These are phyloP conservation scores for Botrytis porri DNA, from an alignment of 2,329 filamentous ascomycete genomes.

Conservation along the genomic window DNA sequence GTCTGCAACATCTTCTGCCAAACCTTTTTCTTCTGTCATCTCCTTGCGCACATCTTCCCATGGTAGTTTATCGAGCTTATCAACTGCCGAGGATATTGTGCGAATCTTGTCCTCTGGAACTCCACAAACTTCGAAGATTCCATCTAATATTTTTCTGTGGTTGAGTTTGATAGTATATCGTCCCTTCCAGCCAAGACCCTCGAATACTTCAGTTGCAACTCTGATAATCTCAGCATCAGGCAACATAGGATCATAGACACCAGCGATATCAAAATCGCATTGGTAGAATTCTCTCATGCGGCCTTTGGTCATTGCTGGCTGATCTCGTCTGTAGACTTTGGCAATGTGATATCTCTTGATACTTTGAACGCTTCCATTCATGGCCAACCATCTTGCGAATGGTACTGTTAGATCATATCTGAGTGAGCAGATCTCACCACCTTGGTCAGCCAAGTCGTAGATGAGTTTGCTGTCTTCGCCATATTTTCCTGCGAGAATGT, in stretches of 20 bases:
- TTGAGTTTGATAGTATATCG: slow-evolving; percentile 81
- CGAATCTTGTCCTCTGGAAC: slow-evolving; percentile 85
- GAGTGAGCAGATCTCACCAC: slow-evolving; percentile 79
- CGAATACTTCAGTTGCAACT: slow-evolving; percentile 82
- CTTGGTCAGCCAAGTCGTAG: slow-evolving; percentile 84
- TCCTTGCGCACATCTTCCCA: slow-evolving; percentile 89
- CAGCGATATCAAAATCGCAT: slow-evolving; percentile 95
- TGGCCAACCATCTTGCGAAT: slow-evolving; percentile 88
- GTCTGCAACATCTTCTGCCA: slow-evolving; percentile 74
- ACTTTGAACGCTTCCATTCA: slow-evolving; percentile 73
- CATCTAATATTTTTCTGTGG: slow-evolving; percentile 90
- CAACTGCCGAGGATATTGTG: slow-evolving; percentile 86
- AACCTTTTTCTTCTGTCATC: slow-evolving; percentile 89
- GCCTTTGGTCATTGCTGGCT: slow-evolving; percentile 84
- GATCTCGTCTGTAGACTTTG: slow-evolving; percentile 82
- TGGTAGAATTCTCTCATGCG: slow-evolving; percentile 96
- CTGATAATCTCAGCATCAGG: slow-evolving; percentile 87
- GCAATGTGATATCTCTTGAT: slow-evolving; percentile 96
- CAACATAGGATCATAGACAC: slow-evolving; percentile 83
- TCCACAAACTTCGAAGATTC: slow-evolving; percentile 86
- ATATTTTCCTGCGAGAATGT: slow-evolving; percentile 86
- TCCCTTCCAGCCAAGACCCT: slow-evolving; percentile 70
- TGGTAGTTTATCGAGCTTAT: slow-evolving; percentile 91
- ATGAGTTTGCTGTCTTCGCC: slow-evolving; percentile 91
- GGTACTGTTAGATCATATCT: slow-evolving; percentile 87